Base-by-base conservation (phyloP, 1,139 yeast genomes). In the Komagataea norvegica region DNA sequence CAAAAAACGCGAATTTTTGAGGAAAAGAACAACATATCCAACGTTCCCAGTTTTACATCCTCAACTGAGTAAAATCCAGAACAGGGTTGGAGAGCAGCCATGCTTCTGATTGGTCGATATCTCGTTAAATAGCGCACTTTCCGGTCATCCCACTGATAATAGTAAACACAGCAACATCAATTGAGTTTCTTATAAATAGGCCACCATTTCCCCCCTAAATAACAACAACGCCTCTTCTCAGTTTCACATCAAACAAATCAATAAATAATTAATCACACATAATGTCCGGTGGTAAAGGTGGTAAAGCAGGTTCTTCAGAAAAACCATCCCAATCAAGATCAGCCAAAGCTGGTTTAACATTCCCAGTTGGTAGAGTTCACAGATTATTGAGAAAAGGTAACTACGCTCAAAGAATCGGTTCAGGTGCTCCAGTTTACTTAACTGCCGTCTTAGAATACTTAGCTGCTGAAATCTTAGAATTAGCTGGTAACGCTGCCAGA, bases 301-400 rank as follows among this genome's bases (percentile, higher is more conserved):
- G 89, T 61, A 88, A 88, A 74, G 95, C 96, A 65, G 93, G 95
- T 60, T 72, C 94, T 55, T 65, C 85, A 55, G 89, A 88, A 65
- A 89, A 89, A 73, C 88, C 93, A 59, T 83, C 96, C 60, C 91
- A 93, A 70, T 84, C 96, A 42, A 88, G 97, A 79, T 89, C 97
- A 57, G 82, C 96, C 49, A 89, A 87, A 76, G 97, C 97, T 65
- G 97, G 96, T 68, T 80, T 89, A 65, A 86, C 95, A 59, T 89
- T 89, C 94, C 97, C 97, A 72, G 97, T 89, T 56, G 97, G 97
- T 70, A 91, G 97, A 82, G 93, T 89, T 54, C 96, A 89, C 78
- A 82, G 96, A 76, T 78, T 88, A 60, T 74, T 89, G 62, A 86
- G 95, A 79, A 88, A 85, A 73, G 97, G 97, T 62, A 89, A 89